A percentile compares a stretch with the other conserved stretches of the same genome.
Conservation (phyloP, 108 stramenopile genomes). For the Schizochytrium sp. region DNA sequence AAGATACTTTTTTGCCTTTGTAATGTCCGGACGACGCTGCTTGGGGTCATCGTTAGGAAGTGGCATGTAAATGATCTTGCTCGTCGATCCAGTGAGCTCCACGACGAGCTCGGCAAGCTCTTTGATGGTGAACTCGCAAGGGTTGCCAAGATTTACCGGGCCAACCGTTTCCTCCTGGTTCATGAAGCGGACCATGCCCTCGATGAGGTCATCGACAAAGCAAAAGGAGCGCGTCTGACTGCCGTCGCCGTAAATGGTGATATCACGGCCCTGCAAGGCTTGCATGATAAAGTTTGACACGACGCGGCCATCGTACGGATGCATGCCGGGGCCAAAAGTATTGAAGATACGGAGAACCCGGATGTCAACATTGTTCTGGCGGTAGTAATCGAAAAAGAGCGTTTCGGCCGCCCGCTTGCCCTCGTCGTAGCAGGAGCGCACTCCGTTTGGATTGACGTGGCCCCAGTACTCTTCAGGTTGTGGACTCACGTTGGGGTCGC, state of each 20-base stretch:
- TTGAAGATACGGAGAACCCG: constrained; percentile 99
- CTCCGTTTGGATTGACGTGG: constrained; percentile 92
- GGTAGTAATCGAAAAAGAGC: constrained; percentile 90
- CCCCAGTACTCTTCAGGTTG: constrained; percentile 96
- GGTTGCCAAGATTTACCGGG: constrained; percentile 95
- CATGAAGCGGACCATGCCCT: constrained; percentile 90
- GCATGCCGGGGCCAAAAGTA: constrained; percentile 94
- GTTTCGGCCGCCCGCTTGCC: constrained; percentile 99
- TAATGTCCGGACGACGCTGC: constrained; percentile 87
- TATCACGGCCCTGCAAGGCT: constrained; percentile 77
- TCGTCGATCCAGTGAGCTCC: constrained; percentile 58
- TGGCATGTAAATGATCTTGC: constrained; percentile 65
- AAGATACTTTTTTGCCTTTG: constrained; percentile 74
- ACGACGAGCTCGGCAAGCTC: constrained; percentile 78
- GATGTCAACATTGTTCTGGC: constrained; percentile 80
- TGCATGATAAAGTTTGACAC: constrained; percentile 98
- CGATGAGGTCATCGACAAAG: constrained; percentile 91
- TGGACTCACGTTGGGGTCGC: constrained; percentile 79
- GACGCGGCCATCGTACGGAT: constrained; percentile 96
- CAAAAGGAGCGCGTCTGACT: constrained; percentile 93
- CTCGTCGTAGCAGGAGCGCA: constrained; percentile 96
- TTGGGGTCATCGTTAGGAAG: constrained; percentile 82
- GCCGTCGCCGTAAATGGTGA: constrained; percentile 94
- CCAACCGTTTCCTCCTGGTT: constrained; percentile 71
- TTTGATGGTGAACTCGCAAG: constrained; percentile 85